These are phyloP conservation scores for Leishmania turanica DNA, from an alignment of 208 protist genomes.

Conservation along the genomic window DNA sequence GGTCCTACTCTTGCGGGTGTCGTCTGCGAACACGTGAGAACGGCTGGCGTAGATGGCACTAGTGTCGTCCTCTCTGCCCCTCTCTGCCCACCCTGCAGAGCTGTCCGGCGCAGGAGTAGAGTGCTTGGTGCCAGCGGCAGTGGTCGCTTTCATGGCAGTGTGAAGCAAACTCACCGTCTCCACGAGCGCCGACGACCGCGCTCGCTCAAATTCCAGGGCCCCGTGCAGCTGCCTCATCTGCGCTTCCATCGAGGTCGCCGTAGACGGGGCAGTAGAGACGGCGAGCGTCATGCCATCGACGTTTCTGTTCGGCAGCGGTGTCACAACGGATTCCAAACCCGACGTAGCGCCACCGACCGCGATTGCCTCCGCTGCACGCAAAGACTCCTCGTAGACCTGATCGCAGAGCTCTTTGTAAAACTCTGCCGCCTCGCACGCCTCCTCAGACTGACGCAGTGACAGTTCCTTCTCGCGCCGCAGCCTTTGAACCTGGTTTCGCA, in stretches of 20 bases:
- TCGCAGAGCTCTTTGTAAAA: constrained; percentile 14
- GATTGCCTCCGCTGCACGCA: neutral
- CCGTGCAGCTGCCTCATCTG: constrained; percentile 8
- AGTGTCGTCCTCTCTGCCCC: neutral
- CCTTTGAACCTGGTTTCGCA: constrained; percentile 31
- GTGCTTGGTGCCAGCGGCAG: too few relatives aligned
- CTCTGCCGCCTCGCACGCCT: constrained; percentile 51
- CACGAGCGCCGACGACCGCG: constrained; percentile 10
- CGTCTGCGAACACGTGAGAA: neutral
- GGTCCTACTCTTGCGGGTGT: neutral
- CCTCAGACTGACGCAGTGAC: constrained; percentile 41
- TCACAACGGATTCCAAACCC: neutral
- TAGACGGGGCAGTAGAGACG: neutral
- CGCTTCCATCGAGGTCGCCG: neutral
- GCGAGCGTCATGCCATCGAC: neutral
- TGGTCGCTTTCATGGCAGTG: neutral
- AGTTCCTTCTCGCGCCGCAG: constrained; percentile 34
- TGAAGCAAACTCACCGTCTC: constrained; percentile 8
- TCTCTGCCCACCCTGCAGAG: neutral
- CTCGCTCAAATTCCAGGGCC: constrained; percentile 5
- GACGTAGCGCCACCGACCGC: neutral
- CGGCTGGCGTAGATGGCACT: neutral
- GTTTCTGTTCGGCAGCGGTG: neutral
- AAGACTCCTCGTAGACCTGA: constrained; percentile 2
- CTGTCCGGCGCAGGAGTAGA: neutral